Percentiles rank a stretch among this genome's conserved stretches.
These are phyloP conservation scores for Leishmania turanica DNA, from an alignment of 208 protist species.

Conservation along the genomic window DNA sequence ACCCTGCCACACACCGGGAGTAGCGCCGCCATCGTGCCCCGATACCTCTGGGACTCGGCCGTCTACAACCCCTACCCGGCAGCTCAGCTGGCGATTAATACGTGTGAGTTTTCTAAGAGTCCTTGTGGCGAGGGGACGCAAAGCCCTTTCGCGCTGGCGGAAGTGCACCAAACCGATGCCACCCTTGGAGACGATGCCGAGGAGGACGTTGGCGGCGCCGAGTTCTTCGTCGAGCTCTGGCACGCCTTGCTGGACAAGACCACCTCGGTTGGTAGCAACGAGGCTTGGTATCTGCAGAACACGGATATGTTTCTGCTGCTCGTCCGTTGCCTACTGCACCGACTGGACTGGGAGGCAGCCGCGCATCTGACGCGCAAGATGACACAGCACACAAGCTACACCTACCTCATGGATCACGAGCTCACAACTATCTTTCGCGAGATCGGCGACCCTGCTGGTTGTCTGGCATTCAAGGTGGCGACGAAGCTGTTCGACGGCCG, in stretches of 20 bases:
- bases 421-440: slow-evolving; percentile 80
- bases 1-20: slow-evolving; percentile 72
- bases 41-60: slow-evolving; percentile 71
- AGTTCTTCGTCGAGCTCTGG: slow-evolving; percentile 88
- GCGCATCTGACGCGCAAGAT: slow-evolving; percentile 76
- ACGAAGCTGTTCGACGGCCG: slow-evolving; percentile 89
- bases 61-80: slow-evolving; percentile 87
- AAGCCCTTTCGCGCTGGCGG: slow-evolving; percentile 13
- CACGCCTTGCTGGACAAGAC: slow-evolving; percentile 63
- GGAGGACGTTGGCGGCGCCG: slow-evolving; percentile 33
- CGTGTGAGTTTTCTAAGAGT: not conserved
- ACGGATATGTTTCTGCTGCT: slow-evolving; percentile 85
- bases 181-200: slow-evolving; percentile 12
- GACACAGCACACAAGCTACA: slow-evolving; percentile 75
- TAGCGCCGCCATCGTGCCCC: slow-evolving; percentile 52
- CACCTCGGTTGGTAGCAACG: slow-evolving; percentile 42
- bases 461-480: slow-evolving; percentile 87
- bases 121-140: not conserved
- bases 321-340: slow-evolving; percentile 77
- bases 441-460: slow-evolving; percentile 85
- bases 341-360: slow-evolving; percentile 88
- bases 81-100: slow-evolving; percentile 17
- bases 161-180: slow-evolving; percentile 12
- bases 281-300: slow-evolving; percentile 85
- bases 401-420: slow-evolving; percentile 86